Evolutionary conservation across 148 eudicot species (phyloP).

Genomic region (Camellia granthamiana): DNA sequence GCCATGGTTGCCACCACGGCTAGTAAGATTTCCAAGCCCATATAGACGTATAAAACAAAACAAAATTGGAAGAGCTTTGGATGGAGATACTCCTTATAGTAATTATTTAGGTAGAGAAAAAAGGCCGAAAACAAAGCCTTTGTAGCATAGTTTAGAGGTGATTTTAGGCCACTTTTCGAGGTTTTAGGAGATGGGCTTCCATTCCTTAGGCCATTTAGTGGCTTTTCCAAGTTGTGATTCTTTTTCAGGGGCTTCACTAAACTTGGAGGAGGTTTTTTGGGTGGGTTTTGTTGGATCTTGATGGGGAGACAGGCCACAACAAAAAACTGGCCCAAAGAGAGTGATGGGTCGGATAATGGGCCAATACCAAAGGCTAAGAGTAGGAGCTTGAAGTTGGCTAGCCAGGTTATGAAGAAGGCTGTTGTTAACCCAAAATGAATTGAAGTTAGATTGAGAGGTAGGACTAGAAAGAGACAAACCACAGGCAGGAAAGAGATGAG

Average conservation of each 20-base stretch:
- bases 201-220: too few relatives aligned
- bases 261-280: not conserved
- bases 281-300: slow-evolving; percentile 13
- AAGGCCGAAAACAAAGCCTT: not conserved
- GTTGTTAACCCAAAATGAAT: slow-evolving; percentile 25
- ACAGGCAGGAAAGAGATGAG: slow-evolving; percentile 30
- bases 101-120: slow-evolving; percentile 13
- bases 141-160: too few relatives aligned
- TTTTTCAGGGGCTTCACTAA: not conserved
- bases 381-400: slow-evolving; percentile 32
- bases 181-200: too few relatives aligned
- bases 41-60: slow-evolving; percentile 20
- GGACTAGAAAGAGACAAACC: slow-evolving; percentile 20
- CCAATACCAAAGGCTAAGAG: slow-evolving; percentile 30
- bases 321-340: slow-evolving; percentile 23
- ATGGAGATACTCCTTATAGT: slow-evolving; percentile 11
- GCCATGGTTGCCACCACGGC: slow-evolving; percentile 22
- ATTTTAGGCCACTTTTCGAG: too few relatives aligned
- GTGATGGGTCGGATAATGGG: slow-evolving; percentile 18
- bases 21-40: slow-evolving; percentile 16
- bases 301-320: slow-evolving; percentile 23
- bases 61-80: slow-evolving; percentile 2
- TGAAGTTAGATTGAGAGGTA: slow-evolving; percentile 33
- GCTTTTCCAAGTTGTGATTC: too few relatives aligned
- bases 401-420: slow-evolving; percentile 37